Evolutionary conservation across 768 basidiomycete genomes (phyloP).

Genomic region (Hypholoma fasciculare): DNA sequence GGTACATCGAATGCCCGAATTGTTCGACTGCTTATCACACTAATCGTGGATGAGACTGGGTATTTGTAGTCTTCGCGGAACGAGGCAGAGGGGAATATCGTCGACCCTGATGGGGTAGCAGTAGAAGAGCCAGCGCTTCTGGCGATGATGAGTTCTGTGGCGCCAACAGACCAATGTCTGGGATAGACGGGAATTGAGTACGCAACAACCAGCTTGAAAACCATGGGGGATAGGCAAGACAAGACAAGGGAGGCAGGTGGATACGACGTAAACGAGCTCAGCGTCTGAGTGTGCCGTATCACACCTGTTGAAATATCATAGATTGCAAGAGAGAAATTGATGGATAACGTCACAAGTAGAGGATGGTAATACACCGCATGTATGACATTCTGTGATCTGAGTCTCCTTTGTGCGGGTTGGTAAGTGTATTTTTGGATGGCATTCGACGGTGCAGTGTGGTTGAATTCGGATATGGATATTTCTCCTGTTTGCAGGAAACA

Average conservation of each 20-base stretch:
- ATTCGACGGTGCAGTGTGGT: constrained; percentile 41
- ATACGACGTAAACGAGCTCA: constrained; percentile 77
- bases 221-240: constrained; percentile 54
- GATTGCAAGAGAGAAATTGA: constrained; percentile 66
- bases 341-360: constrained; percentile 70
- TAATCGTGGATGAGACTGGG: constrained; percentile 32
- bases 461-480: constrained; percentile 58
- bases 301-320: constrained; percentile 63
- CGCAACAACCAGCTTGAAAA: constrained; percentile 73
- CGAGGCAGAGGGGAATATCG: constrained; percentile 17
- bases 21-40: constrained; percentile 59
- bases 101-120: constrained; percentile 18
- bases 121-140: constrained; percentile 19
- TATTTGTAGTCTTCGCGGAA: constrained; percentile 24
- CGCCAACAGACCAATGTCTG: constrained; percentile 76
- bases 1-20: constrained; percentile 72
- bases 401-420: constrained; percentile 39
- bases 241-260: constrained; percentile 82
- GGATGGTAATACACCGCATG: constrained; percentile 80
- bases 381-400: constrained; percentile 47
- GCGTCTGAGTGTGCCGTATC: constrained; percentile 60
- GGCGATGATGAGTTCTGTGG: constrained; percentile 74
- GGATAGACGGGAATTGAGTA: constrained; percentile 82
- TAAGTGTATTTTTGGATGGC: constrained; percentile 50
- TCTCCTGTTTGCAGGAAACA: constrained; percentile 70